phyloP scores from a whole-genome alignment of 2,329 filamentous ascomycete genomes.

The Aaosphaeria pasadenensis region DNA sequence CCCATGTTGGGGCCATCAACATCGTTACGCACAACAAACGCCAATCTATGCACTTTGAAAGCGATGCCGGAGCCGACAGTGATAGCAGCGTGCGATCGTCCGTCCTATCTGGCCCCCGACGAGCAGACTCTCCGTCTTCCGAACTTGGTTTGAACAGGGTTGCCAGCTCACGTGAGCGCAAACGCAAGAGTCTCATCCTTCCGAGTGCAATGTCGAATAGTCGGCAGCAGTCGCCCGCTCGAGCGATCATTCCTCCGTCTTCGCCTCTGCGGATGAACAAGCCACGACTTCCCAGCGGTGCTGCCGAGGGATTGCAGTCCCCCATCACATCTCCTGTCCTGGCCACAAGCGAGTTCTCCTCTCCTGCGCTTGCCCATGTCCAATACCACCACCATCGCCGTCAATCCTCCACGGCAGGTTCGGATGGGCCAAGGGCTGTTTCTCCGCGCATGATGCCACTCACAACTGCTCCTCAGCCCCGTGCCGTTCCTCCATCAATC shows the following conservation, averaged over 20 bases:
- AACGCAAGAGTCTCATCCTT: constrained; percentile 82
- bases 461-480: constrained; percentile 71
- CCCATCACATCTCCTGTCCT: constrained; percentile 89
- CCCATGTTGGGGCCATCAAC: constrained; percentile 62
- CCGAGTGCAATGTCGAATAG: constrained; percentile 69
- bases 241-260: constrained; percentile 69
- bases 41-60: constrained; percentile 76
- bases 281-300: constrained; percentile 62
- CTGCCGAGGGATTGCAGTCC: constrained; percentile 66
- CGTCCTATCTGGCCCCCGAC: constrained; percentile 64
- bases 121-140: constrained; percentile 87
- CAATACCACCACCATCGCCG: constrained; percentile 73
- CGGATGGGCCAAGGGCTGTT: constrained; percentile 63
- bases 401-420: constrained; percentile 87
- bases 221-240: constrained; percentile 84
- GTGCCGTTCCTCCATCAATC: constrained; percentile 90
- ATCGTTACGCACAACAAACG: constrained; percentile 65
- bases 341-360: constrained; percentile 76
- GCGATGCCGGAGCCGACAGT: constrained; percentile 78
- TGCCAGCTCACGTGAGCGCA: constrained; percentile 75
- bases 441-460: constrained; percentile 80
- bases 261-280: constrained; percentile 86
- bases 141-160: constrained; percentile 77
- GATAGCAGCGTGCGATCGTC: constrained; percentile 88
- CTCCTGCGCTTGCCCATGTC: constrained; percentile 59